Base-by-base conservation (phyloP, 306 rosid genomes). In the Arachis stenosperma region DNA sequence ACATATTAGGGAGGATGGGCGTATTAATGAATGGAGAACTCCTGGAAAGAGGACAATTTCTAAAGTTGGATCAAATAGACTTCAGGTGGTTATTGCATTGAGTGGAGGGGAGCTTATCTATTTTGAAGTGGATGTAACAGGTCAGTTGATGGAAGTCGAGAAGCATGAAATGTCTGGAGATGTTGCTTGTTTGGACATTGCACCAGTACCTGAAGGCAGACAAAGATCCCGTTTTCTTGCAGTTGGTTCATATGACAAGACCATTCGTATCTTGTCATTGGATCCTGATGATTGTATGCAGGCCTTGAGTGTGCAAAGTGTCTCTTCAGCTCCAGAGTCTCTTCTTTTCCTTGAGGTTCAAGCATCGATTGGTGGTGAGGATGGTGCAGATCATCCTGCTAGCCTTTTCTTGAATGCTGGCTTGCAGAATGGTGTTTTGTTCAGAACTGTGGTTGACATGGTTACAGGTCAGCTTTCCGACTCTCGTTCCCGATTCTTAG, bases 1-100 rank as follows among this genome's bases (percentile, higher is more conserved):
- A 85, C 99, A 91, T 78, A 94, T 94, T n/a, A 94, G 99, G 93
- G 97, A 90, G 88, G 93, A 90, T 80, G 96, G 99, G 36, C 95
- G 98, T 81, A 83, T 91, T 60, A 91, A 90, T 86, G 99, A 94
- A 68, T 94, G 99, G 98, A 90, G 95, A 83, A 90, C 99, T 55
- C 97, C 98, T n/a, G 96, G 95, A 13, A 94, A 91, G 90, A 94
- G 95, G 83, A 89, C 95, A 0, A 91, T 91, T 77, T 85, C 90
- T 36, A 90, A 88, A 78, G 99, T 94, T 65, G 96, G 99, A 65
- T 91, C 90, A 7, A 94, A 91, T 75, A 90, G 97, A 67, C 93
- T 89, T 75, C 99, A 94, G 79, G 97, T 94, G 71, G 96, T 90
- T 75, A 94, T 94, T 83, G 98, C 96, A n/a, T 80, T 94, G 61